A percentile compares a stretch with the other conserved stretches of the same genome.
phyloP scores from a whole-genome alignment of 805 yeast genomes.

The Candida manassasensis region DNA sequence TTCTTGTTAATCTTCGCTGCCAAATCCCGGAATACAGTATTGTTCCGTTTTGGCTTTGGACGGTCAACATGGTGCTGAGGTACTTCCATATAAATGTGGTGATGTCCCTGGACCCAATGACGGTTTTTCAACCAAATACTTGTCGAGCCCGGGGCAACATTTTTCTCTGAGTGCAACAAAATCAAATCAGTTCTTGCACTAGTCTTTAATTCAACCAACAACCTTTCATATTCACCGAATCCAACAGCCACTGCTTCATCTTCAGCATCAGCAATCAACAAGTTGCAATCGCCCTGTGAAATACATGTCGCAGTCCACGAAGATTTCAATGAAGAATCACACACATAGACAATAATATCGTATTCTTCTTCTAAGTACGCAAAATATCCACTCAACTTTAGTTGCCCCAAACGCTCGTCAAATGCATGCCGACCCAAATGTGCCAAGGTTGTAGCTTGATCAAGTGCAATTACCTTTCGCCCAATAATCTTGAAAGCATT shows the following conservation, averaged over 20 bases:
- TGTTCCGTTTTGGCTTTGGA: slow-evolving; percentile 1
- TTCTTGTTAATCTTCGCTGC: slow-evolving; percentile 33
- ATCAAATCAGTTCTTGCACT: slow-evolving; percentile 86
- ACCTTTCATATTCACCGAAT: slow-evolving; percentile 80
- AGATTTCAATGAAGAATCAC: slow-evolving; percentile 78
- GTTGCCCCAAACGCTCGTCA: slow-evolving; percentile 70
- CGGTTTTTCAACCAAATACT: slow-evolving; percentile 79
- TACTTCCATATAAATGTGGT: slow-evolving; percentile 74
- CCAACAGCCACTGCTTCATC: slow-evolving; percentile 52
- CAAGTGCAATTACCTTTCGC: slow-evolving; percentile 69
- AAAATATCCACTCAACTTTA: slow-evolving; percentile 84
- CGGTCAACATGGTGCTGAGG: slow-evolving; percentile 8
- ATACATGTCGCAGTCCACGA: slow-evolving; percentile 92
- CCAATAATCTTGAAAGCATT: slow-evolving; percentile 71
- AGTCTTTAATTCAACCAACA: slow-evolving; percentile 69
- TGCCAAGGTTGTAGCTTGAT: slow-evolving; percentile 72
- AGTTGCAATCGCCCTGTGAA: slow-evolving; percentile 92
- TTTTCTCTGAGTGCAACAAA: slow-evolving; percentile 75
- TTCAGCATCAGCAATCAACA: slow-evolving; percentile 80
- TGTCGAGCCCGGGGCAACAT: slow-evolving; percentile 81
- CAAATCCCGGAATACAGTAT: slow-evolving; percentile 22
- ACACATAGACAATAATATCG: slow-evolving; percentile 84
- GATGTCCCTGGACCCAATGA: slow-evolving; percentile 90
- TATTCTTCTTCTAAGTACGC: slow-evolving; percentile 87
- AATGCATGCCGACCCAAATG: slow-evolving; percentile 91